phyloP scores from a whole-genome alignment of 768 basidiomycete species.

The Termitomyces bulborhizus region DNA sequence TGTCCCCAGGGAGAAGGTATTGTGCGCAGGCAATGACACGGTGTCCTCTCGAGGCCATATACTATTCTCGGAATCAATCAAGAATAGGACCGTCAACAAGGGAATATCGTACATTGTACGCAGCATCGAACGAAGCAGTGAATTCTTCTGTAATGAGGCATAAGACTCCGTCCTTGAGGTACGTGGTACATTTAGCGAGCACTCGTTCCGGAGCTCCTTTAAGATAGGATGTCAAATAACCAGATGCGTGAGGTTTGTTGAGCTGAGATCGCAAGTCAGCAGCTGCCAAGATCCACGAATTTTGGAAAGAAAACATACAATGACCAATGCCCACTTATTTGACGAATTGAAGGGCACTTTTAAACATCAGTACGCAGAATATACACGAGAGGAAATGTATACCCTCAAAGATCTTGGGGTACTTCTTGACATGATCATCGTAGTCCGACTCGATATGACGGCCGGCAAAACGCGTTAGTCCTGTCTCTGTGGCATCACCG shows the following conservation, averaged over 20 bases:
- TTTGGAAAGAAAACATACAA: conserved; percentile 31
- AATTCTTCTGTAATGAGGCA: conserved; percentile 53
- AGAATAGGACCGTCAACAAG: background rate
- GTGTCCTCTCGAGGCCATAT: conserved; percentile 74
- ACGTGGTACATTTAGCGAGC: conserved; percentile 55
- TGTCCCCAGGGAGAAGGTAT: conserved; percentile 40
- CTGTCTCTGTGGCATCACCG: conserved; percentile 75
- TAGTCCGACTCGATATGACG: conserved; percentile 44
- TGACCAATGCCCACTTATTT: conserved; percentile 70
- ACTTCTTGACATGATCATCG: conserved; percentile 42
- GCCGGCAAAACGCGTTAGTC: conserved; percentile 61
- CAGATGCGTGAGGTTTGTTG: conserved; percentile 46
- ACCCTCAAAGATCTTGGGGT: conserved; percentile 61
- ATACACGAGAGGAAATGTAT: background rate
- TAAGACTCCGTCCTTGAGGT: conserved; percentile 43
- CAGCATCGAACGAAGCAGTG: conserved; percentile 45
- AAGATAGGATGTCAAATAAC: conserved; percentile 48
- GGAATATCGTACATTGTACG: conserved; percentile 44
- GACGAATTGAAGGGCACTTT: conserved; percentile 66
- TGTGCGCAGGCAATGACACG: conserved; percentile 73
- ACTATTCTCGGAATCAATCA: conserved; percentile 28
- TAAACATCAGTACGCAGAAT: background rate
- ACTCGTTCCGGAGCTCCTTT: conserved; percentile 71
- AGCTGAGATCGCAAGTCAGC: conserved; percentile 28
- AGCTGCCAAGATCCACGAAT: background rate